Base-by-base conservation (phyloP, 148 eudicot genomes). In the Dianthus caryophyllus region DNA sequence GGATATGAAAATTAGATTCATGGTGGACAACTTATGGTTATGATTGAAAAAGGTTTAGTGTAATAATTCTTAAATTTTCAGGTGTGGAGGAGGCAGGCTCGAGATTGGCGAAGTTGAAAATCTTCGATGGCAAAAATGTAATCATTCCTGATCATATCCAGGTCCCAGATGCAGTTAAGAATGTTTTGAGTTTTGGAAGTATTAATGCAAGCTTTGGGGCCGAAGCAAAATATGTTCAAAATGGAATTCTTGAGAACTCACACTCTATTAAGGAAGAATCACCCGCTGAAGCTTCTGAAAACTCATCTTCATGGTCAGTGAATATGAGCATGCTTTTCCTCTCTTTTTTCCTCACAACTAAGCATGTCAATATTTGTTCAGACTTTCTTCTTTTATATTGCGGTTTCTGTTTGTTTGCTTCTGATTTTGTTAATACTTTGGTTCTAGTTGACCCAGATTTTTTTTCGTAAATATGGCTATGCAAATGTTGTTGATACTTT, bases 71-170 rank as follows among this genome's bases (percentile, higher is more conserved):
- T 25, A 69, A 70, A 66, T 60, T 61, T 50, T 41, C 84, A 77
- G 73, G 69, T 76, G 64, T 71, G 68, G 75, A 85, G 50, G 70
- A 67, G 55, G 69, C 77, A 38, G 36, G 78, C 60, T 67, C 83
- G 75, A 76, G 81, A 78, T 77, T 73, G 54, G 81, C 70, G 53
- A 84, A 84, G 44, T 71, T 82, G 43, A 77, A 74, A 27, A 31
- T 75, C 51, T 71, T 76, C 29, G 67, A 79, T 78, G 74, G 70
- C 44, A 80, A 79, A 53, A 80, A 82, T 79, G 91, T 86, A 64
- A 81, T 88, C 66, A 83, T 86, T 57, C 96, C 91, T 25, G 77
- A 86, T 64, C 87, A 86, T 68, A 75, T 88, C 49, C 89, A 83
- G 71, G 91, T 88, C 41, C 89, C 96, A 41, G 96, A 86, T 69